phyloP scores from a whole-genome alignment of 1,139 yeast species.

The Pichia terricola region DNA sequence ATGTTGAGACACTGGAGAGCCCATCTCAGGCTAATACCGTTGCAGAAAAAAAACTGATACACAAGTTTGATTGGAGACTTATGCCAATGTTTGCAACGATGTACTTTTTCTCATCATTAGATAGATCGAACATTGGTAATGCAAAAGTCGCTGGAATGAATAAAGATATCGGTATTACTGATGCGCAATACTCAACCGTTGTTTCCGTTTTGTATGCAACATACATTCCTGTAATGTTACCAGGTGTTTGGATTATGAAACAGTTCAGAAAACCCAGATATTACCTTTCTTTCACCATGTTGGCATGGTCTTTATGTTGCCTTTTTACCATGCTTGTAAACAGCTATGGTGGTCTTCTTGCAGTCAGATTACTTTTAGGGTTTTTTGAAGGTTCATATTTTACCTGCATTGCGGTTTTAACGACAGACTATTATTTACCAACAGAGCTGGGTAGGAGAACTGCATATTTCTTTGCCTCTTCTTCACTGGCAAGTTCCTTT shows the following conservation, averaged over 20 bases:
- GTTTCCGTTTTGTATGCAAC: conserved; percentile 49
- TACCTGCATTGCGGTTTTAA: conserved; percentile 38
- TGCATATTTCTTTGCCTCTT: conserved; percentile 41
- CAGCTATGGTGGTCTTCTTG: conserved; percentile 43
- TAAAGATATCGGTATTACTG: conserved; percentile 38
- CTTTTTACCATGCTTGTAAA: not conserved
- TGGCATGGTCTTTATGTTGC: not conserved
- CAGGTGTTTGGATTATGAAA: conserved; percentile 35
- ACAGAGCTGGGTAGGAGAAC: conserved; percentile 39
- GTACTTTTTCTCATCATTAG: conserved; percentile 29
- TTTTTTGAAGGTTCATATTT: conserved; percentile 51
- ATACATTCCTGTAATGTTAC: conserved; percentile 47
- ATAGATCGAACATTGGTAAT: conserved; percentile 52
- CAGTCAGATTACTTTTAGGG: conserved; percentile 44
- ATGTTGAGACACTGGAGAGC: not conserved
- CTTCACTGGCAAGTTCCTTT: conserved; percentile 43
- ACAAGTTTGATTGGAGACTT: conserved; percentile 31
- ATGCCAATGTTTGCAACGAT: conserved; percentile 16
- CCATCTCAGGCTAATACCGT: conserved; percentile 5
- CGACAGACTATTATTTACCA: conserved; percentile 41
- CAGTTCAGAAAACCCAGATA: conserved; percentile 23
- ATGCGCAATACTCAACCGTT: conserved; percentile 42
- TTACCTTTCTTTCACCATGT: not conserved
- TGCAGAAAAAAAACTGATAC: conserved; percentile 22
- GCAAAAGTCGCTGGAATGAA: conserved; percentile 53